These are phyloP conservation scores for Fremontodendron californicum DNA, from an alignment of 345 rosid genomes.

Conservation along the genomic window DNA sequence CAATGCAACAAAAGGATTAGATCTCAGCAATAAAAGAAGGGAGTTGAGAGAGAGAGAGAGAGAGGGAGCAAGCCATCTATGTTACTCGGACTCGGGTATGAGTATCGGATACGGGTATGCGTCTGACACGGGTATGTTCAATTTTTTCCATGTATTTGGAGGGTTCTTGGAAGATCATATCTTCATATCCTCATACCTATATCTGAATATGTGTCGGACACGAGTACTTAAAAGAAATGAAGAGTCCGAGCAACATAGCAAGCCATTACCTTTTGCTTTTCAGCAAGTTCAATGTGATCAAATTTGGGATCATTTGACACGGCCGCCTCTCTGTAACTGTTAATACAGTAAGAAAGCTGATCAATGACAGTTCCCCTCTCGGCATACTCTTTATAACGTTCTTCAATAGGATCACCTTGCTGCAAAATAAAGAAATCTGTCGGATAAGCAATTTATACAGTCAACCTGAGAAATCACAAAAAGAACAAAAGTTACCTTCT, in stretches of 20 bases:
- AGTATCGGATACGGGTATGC: too few species aligned
- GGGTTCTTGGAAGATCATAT: too few species aligned
- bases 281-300: conserved; percentile 88
- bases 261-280: conserved; percentile 71
- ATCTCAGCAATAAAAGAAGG: not conserved
- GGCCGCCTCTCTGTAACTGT: conserved; percentile 88
- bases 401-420: conserved; percentile 92
- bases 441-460: not conserved
- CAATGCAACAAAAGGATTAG: not conserved
- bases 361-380: conserved; percentile 75
- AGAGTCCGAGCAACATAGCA: too few species aligned
- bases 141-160: too few species aligned
- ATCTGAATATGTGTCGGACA: too few species aligned
- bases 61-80: not conserved
- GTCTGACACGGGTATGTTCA: too few species aligned
- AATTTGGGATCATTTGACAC: conserved; percentile 73
- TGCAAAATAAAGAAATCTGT: conserved; percentile 26
- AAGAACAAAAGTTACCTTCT: conserved; percentile 47
- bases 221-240: too few species aligned
- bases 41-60: not conserved
- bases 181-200: too few species aligned
- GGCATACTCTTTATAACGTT: conserved; percentile 64
- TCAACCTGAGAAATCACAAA: not conserved
- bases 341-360: conserved; percentile 64
- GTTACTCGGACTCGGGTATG: too few species aligned